phyloP scores from a whole-genome alignment of 345 rosid species.

The Camelina neglecta region DNA sequence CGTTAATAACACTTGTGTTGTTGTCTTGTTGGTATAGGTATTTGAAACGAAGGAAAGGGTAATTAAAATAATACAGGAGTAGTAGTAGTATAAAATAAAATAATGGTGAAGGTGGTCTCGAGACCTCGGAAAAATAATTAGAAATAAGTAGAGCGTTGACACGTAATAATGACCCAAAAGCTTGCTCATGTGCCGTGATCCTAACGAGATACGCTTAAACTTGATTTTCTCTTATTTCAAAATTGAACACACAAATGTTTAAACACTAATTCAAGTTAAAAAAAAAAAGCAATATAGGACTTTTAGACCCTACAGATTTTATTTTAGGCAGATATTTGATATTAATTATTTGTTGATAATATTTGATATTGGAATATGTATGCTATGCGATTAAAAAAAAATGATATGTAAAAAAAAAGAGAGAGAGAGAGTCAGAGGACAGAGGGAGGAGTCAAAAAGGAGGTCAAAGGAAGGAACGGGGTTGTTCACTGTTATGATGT shows the following conservation, averaged over 20 bases:
- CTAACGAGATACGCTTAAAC: conserved; percentile 35
- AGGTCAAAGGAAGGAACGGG: conserved; percentile 22
- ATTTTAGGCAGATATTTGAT: not conserved
- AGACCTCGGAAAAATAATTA: conserved; percentile 29
- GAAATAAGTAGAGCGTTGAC: conserved; percentile 32
- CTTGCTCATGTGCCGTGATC: conserved; percentile 43
- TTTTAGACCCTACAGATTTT: not conserved
- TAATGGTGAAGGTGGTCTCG: conserved; percentile 25
- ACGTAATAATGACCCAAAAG: conserved; percentile 42
- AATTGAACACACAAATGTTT: too few species aligned
- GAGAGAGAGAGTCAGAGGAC: not conserved
- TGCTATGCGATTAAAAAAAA: too few species aligned
- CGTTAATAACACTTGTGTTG: not conserved
- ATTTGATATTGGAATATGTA: not conserved
- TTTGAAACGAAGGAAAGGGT: conserved; percentile 1
- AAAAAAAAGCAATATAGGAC: conserved; percentile 3
- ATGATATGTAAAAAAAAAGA: not conserved
- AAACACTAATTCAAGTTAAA: too few species aligned
- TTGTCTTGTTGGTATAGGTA: not conserved
- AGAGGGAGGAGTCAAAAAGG: conserved; percentile 30
- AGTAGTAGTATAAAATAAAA: not conserved
- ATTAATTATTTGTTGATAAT: not conserved
- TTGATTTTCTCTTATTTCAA: not conserved
- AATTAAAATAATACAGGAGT: not conserved
- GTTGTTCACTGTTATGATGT: too few species aligned